phyloP scores from a whole-genome alignment of 176 grass and related monocot species.

The Aegilops tauschii region DNA sequence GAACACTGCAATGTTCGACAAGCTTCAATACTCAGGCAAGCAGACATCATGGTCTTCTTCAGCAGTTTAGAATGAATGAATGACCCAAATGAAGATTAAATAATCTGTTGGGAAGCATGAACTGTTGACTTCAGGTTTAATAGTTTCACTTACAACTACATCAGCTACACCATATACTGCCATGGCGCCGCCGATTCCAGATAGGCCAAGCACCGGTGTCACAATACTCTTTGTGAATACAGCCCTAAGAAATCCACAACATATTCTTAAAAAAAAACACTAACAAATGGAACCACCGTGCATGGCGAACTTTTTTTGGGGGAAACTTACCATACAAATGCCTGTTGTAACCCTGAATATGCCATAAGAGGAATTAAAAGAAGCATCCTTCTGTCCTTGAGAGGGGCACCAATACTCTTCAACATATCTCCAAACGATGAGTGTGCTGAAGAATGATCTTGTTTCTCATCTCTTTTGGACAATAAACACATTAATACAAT shows the following conservation, averaged over 20 bases:
- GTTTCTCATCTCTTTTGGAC: conserved; percentile 74
- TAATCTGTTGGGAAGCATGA: neutral
- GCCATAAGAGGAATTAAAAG: conserved; percentile 77
- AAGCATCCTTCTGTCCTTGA: conserved; percentile 81
- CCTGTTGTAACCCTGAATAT: conserved; percentile 96
- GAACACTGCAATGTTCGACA: conserved; percentile 61
- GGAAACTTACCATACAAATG: conserved; percentile 86
- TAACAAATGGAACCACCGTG: conserved; percentile 18
- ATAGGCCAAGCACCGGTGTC: conserved; percentile 89
- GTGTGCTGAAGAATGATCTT: conserved; percentile 24
- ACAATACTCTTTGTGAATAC: conserved; percentile 93
- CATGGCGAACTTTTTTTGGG: neutral
- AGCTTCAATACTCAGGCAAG: conserved; percentile 8
- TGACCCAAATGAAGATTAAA: neutral
- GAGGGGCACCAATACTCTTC: conserved; percentile 68
- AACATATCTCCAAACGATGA: conserved; percentile 60
- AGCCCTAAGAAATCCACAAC: conserved; percentile 43
- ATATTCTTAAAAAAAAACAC: neutral
- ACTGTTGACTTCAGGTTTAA: neutral
- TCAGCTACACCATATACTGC: conserved; percentile 85
- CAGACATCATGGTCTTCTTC: neutral
- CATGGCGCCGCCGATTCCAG: conserved; percentile 89
- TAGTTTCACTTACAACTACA: conserved; percentile 65
- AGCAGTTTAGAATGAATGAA: neutral
- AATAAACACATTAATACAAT: conserved; percentile 91